Evolutionary conservation across 768 basidiomycete genomes (phyloP), one percentile per base, ranked within the genome.

Genomic region (Mycena crocata): DNA sequence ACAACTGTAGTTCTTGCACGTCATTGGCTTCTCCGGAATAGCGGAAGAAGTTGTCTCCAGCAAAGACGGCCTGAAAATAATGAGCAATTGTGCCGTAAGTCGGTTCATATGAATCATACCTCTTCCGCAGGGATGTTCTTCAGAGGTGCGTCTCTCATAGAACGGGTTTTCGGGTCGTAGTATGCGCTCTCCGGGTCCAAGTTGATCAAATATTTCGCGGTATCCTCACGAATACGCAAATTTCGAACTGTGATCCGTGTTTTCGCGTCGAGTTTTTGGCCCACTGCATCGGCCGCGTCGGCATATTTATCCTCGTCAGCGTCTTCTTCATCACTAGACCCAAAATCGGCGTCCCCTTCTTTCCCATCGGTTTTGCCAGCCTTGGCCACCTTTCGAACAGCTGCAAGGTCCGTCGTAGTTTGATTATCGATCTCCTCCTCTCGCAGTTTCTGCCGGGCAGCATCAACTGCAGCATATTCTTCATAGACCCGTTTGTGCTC

Each of bases 401-500:
- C 94, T 23, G 94, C 93, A 66, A 95, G 80, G 74, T 96, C 95
- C 14, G 94, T 97, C 59, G 94, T 94, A 24, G 93, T 97, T 79
- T 95, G 94, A 75, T 97, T 96, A 79, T 99, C 98, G 74, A 99
- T 97, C 80, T 97, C 95, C 73, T 98, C 97, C 80, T 99, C 98
- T 62, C 96, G 84, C 70, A 94, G 74, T 80, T 93, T 95, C 82
- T 96, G 91, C 72, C 97, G 83, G 24, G 94, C 96, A 55, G 90
- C 89, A 77, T 99, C 98, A 56, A 97, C 80, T 14, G 96, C 97
- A 39, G 91, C 91, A 76, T 99, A 97, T 80, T 99, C 97, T 6
- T 97, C 94, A 72, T 98, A 94, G 30, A 98, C 89, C 70, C 80
- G 85, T 76, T 90, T 90, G 80, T 99, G 94, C 71, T 93, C 92